phyloP scores from a whole-genome alignment of 2,329 filamentous ascomycete genomes.

The Verticillium longisporum region DNA sequence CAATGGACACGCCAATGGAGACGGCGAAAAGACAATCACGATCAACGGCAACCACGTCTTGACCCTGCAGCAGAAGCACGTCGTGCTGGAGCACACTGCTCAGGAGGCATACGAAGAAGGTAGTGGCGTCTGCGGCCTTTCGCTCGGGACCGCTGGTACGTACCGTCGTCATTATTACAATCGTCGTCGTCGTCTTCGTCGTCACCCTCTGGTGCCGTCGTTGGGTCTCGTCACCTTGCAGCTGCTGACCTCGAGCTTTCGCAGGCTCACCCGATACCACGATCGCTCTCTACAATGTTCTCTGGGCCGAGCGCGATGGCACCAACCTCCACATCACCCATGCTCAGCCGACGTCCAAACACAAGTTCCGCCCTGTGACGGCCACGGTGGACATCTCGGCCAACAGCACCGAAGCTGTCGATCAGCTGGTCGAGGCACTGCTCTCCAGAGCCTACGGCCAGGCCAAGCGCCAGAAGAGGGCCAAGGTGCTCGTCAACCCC shows the following conservation, averaged over 20 bases:
- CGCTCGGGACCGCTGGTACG: neutral
- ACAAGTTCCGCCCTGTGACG: constrained; percentile 51
- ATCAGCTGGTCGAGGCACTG: constrained; percentile 58
- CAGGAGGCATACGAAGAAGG: neutral
- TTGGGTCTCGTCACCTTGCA: neutral
- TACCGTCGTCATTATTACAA: neutral
- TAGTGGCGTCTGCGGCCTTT: neutral
- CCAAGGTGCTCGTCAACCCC: constrained; percentile 88
- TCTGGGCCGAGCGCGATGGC: constrained; percentile 66
- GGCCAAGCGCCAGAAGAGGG: constrained; percentile 63
- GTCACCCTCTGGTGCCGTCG: neutral
- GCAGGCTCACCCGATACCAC: constrained; percentile 4
- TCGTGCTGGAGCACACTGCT: neutral
- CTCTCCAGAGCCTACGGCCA: constrained; percentile 64
- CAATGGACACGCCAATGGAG: neutral
- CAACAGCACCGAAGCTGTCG: constrained; percentile 29
- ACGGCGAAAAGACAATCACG: neutral
- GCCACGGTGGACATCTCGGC: constrained; percentile 32
- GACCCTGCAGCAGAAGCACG: neutral
- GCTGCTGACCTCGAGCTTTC: neutral
- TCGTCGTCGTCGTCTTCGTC: neutral
- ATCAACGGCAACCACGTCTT: neutral
- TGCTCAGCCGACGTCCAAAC: constrained; percentile 53
- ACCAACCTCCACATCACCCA: constrained; percentile 65
- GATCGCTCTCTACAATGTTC: constrained; percentile 75